Conservation (phyloP, 768 basidiomycete species). For the Phaeotremella fagi region DNA sequence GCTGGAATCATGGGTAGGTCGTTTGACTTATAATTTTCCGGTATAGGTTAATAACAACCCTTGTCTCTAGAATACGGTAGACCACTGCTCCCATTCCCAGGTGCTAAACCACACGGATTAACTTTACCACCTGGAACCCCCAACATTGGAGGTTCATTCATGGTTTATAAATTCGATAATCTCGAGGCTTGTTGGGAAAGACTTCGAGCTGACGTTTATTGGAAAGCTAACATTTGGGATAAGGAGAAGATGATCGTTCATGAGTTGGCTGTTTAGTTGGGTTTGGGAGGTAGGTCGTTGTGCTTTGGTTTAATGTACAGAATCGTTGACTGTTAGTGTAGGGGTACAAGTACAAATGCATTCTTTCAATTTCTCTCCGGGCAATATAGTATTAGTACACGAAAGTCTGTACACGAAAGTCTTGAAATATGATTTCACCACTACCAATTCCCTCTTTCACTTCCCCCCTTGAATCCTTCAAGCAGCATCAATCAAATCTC, state of each 20-base stretch:
- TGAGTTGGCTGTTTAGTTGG: constrained; percentile 22
- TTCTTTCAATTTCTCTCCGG: too few relatives aligned
- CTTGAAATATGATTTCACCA: too few relatives aligned
- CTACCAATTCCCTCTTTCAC: too few relatives aligned
- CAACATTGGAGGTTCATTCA: constrained; percentile 30
- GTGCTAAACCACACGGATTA: constrained; percentile 1
- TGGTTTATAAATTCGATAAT: constrained; percentile 33
- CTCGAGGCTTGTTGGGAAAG: constrained; percentile 29
- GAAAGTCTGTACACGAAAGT: too few relatives aligned
- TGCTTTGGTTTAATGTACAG: too few relatives aligned
- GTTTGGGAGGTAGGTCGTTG: too few relatives aligned
- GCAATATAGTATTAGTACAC: too few relatives aligned
- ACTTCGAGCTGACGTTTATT: constrained; percentile 41
- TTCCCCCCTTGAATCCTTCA: too few relatives aligned
- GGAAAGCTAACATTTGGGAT: constrained; percentile 44
- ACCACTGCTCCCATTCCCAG: constrained; percentile 9
- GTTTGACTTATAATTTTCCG: too few relatives aligned
- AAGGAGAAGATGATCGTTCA: constrained; percentile 36
- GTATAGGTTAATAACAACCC: too few relatives aligned
- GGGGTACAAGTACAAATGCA: too few relatives aligned
- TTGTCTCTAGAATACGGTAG: constrained; percentile 4
- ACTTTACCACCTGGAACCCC: constrained; percentile 12
- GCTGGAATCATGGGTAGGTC: constrained; percentile 20
- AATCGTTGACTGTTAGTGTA: too few relatives aligned
- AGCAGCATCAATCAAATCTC: background rate